These are phyloP conservation scores for Chiua sp. DNA, from an alignment of 1,284 basidiomycete species.

Conservation along the genomic window DNA sequence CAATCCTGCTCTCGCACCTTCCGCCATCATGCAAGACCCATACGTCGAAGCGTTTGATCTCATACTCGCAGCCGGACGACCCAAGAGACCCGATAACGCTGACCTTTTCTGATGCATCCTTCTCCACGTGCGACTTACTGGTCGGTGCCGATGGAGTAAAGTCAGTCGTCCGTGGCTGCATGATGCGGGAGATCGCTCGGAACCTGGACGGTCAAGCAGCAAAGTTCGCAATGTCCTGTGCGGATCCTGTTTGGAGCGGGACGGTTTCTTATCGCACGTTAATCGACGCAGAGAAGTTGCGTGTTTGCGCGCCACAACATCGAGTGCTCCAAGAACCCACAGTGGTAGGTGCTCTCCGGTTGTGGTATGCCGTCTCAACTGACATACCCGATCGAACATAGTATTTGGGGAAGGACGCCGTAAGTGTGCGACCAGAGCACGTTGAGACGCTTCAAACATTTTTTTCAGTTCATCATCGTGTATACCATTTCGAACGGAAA, in stretches of 20 bases:
- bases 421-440: constrained; percentile 16
- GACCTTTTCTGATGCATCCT: constrained; percentile 50
- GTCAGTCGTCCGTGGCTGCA: constrained; percentile 49
- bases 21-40: constrained; percentile 37
- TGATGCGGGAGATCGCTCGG: constrained; percentile 41
- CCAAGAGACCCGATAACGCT: constrained; percentile 37
- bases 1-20: constrained; percentile 42
- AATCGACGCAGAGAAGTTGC: constrained; percentile 41
- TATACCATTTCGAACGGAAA: constrained; percentile 38
- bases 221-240: constrained; percentile 24
- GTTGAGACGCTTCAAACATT: background rate
- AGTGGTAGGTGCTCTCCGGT: constrained; percentile 22
- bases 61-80: constrained; percentile 39
- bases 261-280: constrained; percentile 45
- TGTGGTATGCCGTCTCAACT: background rate
- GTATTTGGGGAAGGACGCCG: constrained; percentile 34
- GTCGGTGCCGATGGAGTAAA: constrained; percentile 60
- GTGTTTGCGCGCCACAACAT: constrained; percentile 42
- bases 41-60: constrained; percentile 45
- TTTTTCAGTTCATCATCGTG: constrained; percentile 28
- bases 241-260: constrained; percentile 50
- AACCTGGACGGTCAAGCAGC: constrained; percentile 17
- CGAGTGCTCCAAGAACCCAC: constrained; percentile 34
- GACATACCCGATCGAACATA: constrained; percentile 10
- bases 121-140: constrained; percentile 50